Conservation (phyloP, 1,284 basidiomycete species). For the Puccinia triticina region DNA sequence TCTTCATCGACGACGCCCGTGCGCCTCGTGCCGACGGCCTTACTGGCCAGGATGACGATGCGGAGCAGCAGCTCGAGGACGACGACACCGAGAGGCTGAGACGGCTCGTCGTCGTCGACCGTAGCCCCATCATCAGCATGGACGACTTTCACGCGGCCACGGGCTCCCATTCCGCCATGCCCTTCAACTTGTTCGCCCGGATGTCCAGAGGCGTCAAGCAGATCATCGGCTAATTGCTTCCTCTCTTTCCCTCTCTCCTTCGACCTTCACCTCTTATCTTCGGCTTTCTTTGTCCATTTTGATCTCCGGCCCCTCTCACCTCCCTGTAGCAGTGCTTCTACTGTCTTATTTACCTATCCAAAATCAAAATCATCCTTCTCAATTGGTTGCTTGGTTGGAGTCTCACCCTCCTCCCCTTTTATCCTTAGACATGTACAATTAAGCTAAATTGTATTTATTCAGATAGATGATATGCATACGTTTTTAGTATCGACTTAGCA, state of each 20-base stretch:
- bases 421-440: no score
- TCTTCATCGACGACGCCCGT: neutral
- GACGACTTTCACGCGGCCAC: conserved; percentile 14
- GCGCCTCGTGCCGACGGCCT: neutral
- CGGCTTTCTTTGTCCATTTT: neutral
- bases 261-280: neutral
- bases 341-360: no score
- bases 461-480: no score
- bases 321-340: no score
- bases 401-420: no score
- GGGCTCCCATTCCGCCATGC: neutral
- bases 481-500: no score
- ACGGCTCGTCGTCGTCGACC: neutral
- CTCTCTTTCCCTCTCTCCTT: neutral
- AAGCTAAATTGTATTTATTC: no score
- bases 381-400: no score
- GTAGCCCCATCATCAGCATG: conserved; percentile 15
- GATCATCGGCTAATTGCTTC: conserved; percentile 32
- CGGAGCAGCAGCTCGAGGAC: neutral
- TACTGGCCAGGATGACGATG: neutral
- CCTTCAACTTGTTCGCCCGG: neutral
- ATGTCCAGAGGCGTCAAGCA: conserved; percentile 42
- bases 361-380: no score
- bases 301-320: no score
- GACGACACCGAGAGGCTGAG: conserved; percentile 2